Percentiles rank a stretch among this genome's conserved stretches.
Evolutionary conservation across 1,139 yeast genomes (phyloP).

Genomic region (Pichia sp.): DNA sequence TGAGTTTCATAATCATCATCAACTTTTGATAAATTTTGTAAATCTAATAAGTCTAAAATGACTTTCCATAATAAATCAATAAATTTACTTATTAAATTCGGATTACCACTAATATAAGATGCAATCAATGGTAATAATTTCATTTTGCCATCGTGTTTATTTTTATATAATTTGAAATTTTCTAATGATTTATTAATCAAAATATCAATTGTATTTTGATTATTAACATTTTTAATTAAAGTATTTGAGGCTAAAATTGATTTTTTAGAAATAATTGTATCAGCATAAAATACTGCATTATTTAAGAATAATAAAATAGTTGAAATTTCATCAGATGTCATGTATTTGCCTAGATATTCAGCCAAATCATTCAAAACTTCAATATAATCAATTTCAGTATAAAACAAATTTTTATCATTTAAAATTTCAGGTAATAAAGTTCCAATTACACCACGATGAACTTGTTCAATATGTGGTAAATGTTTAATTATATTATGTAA

Average conservation of each 20-base stretch:
- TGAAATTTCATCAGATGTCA: constrained; percentile 38
- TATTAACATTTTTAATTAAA: constrained; percentile 35
- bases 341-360: constrained; percentile 45
- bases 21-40: constrained; percentile 25
- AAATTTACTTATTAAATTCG: constrained; percentile 17
- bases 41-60: constrained; percentile 28
- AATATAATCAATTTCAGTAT: constrained; percentile 47
- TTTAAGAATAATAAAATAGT: constrained; percentile 36
- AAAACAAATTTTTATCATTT: constrained; percentile 27
- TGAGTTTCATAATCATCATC: constrained; percentile 32
- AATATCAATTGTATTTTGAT: constrained; percentile 16
- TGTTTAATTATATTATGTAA: constrained; percentile 52
- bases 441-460: constrained; percentile 16
- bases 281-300: constrained; percentile 37
- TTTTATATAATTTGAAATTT: neutral
- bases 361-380: constrained; percentile 60
- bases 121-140: constrained; percentile 24
- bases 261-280: constrained; percentile 46
- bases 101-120: constrained; percentile 29
- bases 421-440: constrained; percentile 18
- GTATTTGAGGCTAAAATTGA: constrained; percentile 51
- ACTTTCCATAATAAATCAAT: constrained; percentile 23
- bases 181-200: constrained; percentile 2
- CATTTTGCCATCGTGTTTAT: constrained; percentile 11
- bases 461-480: constrained; percentile 20